Evolutionary conservation across 73 alveolate species (phyloP).

Genomic region (Effrenium voratum): DNA sequence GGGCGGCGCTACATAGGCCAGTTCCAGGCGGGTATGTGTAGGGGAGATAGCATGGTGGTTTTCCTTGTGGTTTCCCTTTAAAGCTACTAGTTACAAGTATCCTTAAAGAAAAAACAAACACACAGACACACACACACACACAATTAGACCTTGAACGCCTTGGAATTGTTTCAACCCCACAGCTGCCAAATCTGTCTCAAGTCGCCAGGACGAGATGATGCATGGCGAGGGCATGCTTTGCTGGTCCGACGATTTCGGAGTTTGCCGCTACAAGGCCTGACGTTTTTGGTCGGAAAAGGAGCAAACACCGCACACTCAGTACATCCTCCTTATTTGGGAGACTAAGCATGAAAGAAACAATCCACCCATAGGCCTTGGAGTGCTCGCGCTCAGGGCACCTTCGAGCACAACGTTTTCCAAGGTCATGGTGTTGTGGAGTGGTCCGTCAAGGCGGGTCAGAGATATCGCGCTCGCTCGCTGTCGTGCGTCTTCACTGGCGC

Average conservation of each 20-base stretch:
- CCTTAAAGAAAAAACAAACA: too few species aligned
- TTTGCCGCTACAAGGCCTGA: slow-evolving; percentile 85
- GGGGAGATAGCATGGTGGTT: too few species aligned
- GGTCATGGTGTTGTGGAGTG: slow-evolving; percentile 92
- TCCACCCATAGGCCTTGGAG: too few species aligned
- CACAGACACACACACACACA: background rate
- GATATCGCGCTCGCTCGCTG: too few species aligned
- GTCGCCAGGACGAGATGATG: slow-evolving; percentile 93
- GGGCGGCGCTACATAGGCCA: slow-evolving; percentile 91
- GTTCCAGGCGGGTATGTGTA: slow-evolving; percentile 78
- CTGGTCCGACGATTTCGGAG: slow-evolving; percentile 93
- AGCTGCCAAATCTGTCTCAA: background rate
- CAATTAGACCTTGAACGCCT: too few species aligned
- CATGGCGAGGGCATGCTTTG: slow-evolving; percentile 94
- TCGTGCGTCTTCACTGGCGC: too few species aligned
- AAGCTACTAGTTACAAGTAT: too few species aligned
- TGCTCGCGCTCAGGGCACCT: slow-evolving; percentile 48
- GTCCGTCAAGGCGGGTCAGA: slow-evolving; percentile 74
- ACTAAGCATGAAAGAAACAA: too few species aligned
- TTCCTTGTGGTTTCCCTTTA: too few species aligned
- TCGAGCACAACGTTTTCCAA: slow-evolving; percentile 93
- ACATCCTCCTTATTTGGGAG: too few species aligned
- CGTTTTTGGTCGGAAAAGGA: background rate
- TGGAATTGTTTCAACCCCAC: background rate
- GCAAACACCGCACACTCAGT: too few species aligned